Percentiles rank a stretch among this genome's conserved stretches.
These are phyloP conservation scores for Nothomitra cinnamomea DNA, from an alignment of 2,329 filamentous ascomycete genomes.

Conservation along the genomic window DNA sequence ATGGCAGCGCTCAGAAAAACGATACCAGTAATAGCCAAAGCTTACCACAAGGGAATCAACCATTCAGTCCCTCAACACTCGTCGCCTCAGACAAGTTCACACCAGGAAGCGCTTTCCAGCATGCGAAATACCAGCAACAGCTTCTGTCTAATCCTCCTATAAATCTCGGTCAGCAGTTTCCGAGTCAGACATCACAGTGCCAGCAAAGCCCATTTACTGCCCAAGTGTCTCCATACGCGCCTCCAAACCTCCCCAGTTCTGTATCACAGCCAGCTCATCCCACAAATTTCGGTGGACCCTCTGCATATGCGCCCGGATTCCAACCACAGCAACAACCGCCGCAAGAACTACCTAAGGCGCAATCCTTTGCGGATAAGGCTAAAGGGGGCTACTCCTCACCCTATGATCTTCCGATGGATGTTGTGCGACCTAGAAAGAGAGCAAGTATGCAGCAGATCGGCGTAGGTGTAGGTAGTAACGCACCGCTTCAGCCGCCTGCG, in stretches of 20 bases:
- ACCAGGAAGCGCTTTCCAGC: background rate
- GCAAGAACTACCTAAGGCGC: slow-evolving; percentile 32
- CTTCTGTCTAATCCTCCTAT: slow-evolving; percentile 8
- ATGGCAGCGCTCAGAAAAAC: slow-evolving; percentile 9
- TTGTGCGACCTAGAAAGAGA: slow-evolving; percentile 47
- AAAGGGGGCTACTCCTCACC: slow-evolving; percentile 89
- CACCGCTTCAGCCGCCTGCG: slow-evolving; percentile 33
- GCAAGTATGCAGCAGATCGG: slow-evolving; percentile 39
- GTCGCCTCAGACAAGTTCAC: background rate
- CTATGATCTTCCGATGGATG: slow-evolving; percentile 85
- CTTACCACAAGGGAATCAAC: background rate
- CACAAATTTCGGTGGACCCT: background rate
- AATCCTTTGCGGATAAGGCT: slow-evolving; percentile 80
- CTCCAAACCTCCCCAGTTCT: slow-evolving; percentile 6
- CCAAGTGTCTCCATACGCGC: background rate
- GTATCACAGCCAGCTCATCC: background rate
- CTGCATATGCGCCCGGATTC: background rate
- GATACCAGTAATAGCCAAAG: too few species aligned
- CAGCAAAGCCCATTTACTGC: background rate
- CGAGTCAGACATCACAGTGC: slow-evolving; percentile 4
- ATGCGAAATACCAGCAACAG: background rate
- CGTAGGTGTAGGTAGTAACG: slow-evolving; percentile 22
- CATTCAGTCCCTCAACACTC: background rate
- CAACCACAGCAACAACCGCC: slow-evolving; percentile 8
- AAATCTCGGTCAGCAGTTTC: slow-evolving; percentile 13